Base-by-base conservation (phyloP, 768 basidiomycete genomes). In the Sarcomyxa edulis region DNA sequence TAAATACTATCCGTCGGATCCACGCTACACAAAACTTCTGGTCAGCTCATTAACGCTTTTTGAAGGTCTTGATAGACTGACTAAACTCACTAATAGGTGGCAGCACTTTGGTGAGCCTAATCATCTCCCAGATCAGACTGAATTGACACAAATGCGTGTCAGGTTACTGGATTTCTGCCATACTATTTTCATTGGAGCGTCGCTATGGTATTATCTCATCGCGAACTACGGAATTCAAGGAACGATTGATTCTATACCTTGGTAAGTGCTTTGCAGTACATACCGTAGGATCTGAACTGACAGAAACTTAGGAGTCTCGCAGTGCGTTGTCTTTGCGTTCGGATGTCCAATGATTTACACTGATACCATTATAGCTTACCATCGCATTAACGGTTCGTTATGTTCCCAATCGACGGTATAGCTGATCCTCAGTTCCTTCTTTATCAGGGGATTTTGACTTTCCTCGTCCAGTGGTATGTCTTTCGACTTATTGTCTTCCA, bases 391-490 rank as follows among this genome's bases (percentile, higher is more conserved):
- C 58, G 8, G 59, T 60, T 23, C 16, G 54, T 11, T 11, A 7
- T 18, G 15, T 19, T 27, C 5, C 15, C 15, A 7, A 19, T 18
- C 4, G 10, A 8, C 6, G 21, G 9, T 4, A n/a, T 27, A 9
- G 31, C 31, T 11, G 1, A 27, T 21, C 28, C 11, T 12, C 7
- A 15, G n/a, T n/a, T n/a, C n/a, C n/a, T n/a, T n/a, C n/a, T n/a
- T 26, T 22, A 47, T 24, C 32, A 61, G 67, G 67, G 65, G 1
- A 37, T 68, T 21, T 45, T 69, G 4, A 69, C 67, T 7, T 65
- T 69, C 28, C 50, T 61, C 4, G 66, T 69, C 7, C 68, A 69
- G 28, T 65, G 67, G 68, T 70, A 42, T 19, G 6, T 10, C 5
- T 32, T 25, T 5, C 8, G 19, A 8, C 1, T 32, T 24, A 25